Evolutionary conservation across 169 alveolate species (phyloP), one percentile per base, ranked within the genome.

Genomic region (Cardiosporidium cionae): DNA sequence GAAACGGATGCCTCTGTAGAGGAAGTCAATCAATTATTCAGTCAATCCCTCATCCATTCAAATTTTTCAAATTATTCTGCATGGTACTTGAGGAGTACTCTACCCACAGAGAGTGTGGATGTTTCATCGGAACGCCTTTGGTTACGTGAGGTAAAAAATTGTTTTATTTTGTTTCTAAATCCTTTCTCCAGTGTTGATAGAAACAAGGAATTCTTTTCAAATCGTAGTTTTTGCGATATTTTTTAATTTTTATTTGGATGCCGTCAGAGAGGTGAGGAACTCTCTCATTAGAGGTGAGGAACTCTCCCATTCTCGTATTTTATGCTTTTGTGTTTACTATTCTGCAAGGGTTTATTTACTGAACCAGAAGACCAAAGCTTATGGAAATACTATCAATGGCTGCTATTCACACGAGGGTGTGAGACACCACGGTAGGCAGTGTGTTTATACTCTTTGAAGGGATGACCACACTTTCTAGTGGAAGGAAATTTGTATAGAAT

Each of bases 331-430:
- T 31, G 9, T 35, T 29, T 33, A 7, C 29, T n/a, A 44, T 31
- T 53, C 16, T 16, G n/a, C n/a, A 16, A 44, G 58, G 58, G 58
- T 16, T 44, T 44, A n/a, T 80, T 31, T 34, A 80, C 85, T 7
- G 85, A 80, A 28, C 85, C 85, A 5, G 74, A 80, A 22, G 85
- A 80, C 52, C 85, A 80, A 32, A 70, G 81, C 23, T 58, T 80
- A n/a, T 80, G 85, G 85, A 82, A 76, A 35, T 80, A 80, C 22
- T 72, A 80, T 32, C 35, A 35, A 7, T 80, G 58, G 58, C 58
- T 44, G 16, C 16, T 44, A 44, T 44, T 44, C 58, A 44, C 16
- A 16, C 58, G n/a, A 44, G 58, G 58, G 16, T 16, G 16, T 16
- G 27, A 44, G 16, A 44, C 58, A 44, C 58, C 58, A 16, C 16